Evolutionary conservation across 2,329 filamentous ascomycete genomes (phyloP).

Genomic region (Rutstroemia sp.): DNA sequence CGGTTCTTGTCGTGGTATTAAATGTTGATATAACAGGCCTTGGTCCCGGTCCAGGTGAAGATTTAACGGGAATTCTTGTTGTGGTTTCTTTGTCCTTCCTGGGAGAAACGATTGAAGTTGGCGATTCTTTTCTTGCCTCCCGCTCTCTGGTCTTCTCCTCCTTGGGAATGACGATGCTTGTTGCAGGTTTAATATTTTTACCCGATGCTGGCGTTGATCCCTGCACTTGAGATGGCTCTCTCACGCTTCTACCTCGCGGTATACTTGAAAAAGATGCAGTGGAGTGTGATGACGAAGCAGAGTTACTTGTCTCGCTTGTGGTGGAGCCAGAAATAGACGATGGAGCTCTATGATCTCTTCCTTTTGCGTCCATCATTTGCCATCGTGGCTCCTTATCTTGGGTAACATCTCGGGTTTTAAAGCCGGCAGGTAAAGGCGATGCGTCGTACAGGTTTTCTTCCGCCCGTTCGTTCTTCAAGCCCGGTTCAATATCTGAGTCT

Average conservation of each 20-base stretch:
- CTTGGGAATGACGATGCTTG: background rate
- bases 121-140: background rate
- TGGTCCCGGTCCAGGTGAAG: background rate
- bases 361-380: slow-evolving; percentile 21
- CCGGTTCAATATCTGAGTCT: slow-evolving; percentile 9
- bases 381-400: slow-evolving; percentile 17
- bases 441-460: background rate
- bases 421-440: slow-evolving; percentile 8
- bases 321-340: slow-evolving; percentile 13
- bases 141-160: background rate
- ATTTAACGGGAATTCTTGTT: background rate
- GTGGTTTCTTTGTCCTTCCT: background rate
- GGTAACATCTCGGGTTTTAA: slow-evolving; percentile 15
- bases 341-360: slow-evolving; percentile 1
- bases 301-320: slow-evolving; percentile 6
- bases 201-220: too few relatives aligned
- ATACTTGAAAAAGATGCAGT: slow-evolving; percentile 7
- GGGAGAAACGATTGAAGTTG: background rate
- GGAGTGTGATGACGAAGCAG: slow-evolving; percentile 15
- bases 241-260: background rate
- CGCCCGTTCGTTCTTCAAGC: background rate
- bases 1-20: background rate
- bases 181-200: too few relatives aligned
- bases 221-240: background rate
- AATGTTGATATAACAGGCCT: slow-evolving; percentile 3